phyloP scores from a whole-genome alignment of 2,329 filamentous ascomycete genomes.

The Alternaria gansuensis region DNA sequence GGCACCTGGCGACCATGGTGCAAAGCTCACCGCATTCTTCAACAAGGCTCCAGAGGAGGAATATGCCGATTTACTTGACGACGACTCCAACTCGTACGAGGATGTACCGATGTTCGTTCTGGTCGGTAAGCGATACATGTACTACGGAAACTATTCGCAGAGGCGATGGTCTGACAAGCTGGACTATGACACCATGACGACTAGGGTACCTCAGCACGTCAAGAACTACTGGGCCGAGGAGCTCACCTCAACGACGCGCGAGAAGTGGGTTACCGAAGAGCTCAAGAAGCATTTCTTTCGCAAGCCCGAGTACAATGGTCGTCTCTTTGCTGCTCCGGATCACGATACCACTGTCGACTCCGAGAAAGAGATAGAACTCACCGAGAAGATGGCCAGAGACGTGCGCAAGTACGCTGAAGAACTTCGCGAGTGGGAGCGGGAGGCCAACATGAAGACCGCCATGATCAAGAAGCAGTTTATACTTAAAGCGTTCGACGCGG shows the following conservation, averaged over 20 bases:
- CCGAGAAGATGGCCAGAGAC: constrained; percentile 40
- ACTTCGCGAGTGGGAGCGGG: constrained; percentile 54
- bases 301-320: constrained; percentile 53
- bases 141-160: constrained; percentile 59
- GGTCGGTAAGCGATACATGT: constrained; percentile 48
- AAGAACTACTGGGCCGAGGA: constrained; percentile 54
- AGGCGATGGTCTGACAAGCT: constrained; percentile 57
- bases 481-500: constrained; percentile 52
- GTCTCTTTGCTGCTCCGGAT: constrained; percentile 26
- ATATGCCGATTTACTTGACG: constrained; percentile 33
- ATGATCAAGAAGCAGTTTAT: constrained; percentile 52
- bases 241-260: constrained; percentile 48
- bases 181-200: constrained; percentile 53
- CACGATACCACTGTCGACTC: constrained; percentile 29
- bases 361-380: constrained; percentile 32
- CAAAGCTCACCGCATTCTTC: constrained; percentile 59
- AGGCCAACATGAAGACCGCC: constrained; percentile 47
- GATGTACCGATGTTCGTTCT: constrained; percentile 56
- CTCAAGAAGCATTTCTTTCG: constrained; percentile 57
- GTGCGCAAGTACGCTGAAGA: constrained; percentile 48
- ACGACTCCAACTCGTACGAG: constrained; percentile 42
- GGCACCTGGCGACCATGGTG: constrained; percentile 55
- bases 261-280: constrained; percentile 55
- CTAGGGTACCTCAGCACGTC: constrained; percentile 51
- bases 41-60: constrained; percentile 49